These are phyloP conservation scores for Lactifluus pinguis DNA, from an alignment of 768 basidiomycete species.

Conservation along the genomic window DNA sequence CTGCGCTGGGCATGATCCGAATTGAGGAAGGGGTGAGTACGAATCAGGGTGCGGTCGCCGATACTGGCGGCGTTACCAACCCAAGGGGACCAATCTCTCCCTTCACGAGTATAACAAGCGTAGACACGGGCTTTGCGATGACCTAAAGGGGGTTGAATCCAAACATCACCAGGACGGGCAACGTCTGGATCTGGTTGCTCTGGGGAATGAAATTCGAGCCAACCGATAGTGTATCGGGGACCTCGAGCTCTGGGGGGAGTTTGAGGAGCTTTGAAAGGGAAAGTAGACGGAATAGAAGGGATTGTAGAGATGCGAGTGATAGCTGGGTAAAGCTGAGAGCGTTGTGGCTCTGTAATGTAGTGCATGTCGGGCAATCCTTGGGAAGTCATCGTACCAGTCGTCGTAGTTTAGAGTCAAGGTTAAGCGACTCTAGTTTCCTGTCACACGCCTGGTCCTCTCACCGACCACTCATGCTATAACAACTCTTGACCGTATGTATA, in stretches of 20 bases:
- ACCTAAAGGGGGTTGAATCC: slow-evolving; percentile 13
- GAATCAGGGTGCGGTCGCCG: neutral
- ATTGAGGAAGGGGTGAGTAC: slow-evolving; percentile 9
- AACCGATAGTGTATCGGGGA: slow-evolving; percentile 10
- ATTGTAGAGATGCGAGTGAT: slow-evolving; percentile 1
- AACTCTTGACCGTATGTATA: no score
- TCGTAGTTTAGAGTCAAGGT: no score
- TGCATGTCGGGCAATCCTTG: slow-evolving; percentile 5
- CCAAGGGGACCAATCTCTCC: slow-evolving; percentile 13
- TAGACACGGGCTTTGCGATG: slow-evolving; percentile 15
- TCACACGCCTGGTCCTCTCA: neutral
- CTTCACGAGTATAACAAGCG: slow-evolving; percentile 6
- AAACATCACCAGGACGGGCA: slow-evolving; percentile 12
- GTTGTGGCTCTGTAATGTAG: slow-evolving; percentile 11
- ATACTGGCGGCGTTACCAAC: neutral
- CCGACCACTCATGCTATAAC: no score
- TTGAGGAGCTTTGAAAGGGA: slow-evolving; percentile 8
- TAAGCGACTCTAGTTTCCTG: neutral
- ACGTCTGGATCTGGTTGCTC: slow-evolving; percentile 13
- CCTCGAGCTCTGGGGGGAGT: slow-evolving; percentile 1
- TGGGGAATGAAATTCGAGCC: slow-evolving; percentile 14
- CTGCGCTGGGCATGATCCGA: slow-evolving; percentile 13
- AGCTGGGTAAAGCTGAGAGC: slow-evolving; percentile 6
- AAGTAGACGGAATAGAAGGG: slow-evolving; percentile 7
- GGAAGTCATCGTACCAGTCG: neutral